Base-by-base conservation (phyloP, 1,284 basidiomycete genomes). In the Vanrija sp. region DNA sequence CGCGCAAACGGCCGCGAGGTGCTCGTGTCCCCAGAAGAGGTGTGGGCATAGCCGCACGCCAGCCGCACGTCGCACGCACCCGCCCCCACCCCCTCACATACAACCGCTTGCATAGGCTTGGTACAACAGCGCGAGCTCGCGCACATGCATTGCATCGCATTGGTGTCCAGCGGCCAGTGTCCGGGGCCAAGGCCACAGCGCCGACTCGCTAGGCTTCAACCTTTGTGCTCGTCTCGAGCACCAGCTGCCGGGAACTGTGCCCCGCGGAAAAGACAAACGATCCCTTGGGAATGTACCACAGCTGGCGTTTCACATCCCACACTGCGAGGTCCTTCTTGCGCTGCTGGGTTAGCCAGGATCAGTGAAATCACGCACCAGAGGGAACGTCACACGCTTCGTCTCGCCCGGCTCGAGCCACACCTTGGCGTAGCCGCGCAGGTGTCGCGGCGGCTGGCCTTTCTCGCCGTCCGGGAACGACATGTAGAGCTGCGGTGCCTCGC, bases 401-500 rank as follows among this genome's bases (percentile, higher is more conserved):
- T 73, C 52, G 7, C 74, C 73, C 1, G 72, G 60, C 23, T 62
- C 38, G 18, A 78, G 65, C 49, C 58, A 63, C 1, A 67, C 62
- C 56, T 75, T 75, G 46, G 54, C 64, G 58, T 71, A 78, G 14
- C 73, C 77, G 44, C 70, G 65, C 15, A 77, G 65, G 42, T 70
- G 67, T 19, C 63, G 64, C 0, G 67, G 68, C 3, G 76, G 76
- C 60, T 77, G 72, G 25, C 71, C 73, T 18, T 54, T 42, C 48
- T 74, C 71, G 3, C 64, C 60, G 18, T 45, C 25, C 2, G 78
- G 76, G 68, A 69, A 78, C 7, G 71, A 56, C 59, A 77, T 63
- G 61, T 77, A 78, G 15, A 78, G 67, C 62, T 81, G 79, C 1
- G 73, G 73, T 3, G 79, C 78, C 51, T 78, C 78, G 20, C 69